These are phyloP conservation scores for Suillus ampliporus DNA, from an alignment of 768 basidiomycete genomes.

Conservation along the genomic window DNA sequence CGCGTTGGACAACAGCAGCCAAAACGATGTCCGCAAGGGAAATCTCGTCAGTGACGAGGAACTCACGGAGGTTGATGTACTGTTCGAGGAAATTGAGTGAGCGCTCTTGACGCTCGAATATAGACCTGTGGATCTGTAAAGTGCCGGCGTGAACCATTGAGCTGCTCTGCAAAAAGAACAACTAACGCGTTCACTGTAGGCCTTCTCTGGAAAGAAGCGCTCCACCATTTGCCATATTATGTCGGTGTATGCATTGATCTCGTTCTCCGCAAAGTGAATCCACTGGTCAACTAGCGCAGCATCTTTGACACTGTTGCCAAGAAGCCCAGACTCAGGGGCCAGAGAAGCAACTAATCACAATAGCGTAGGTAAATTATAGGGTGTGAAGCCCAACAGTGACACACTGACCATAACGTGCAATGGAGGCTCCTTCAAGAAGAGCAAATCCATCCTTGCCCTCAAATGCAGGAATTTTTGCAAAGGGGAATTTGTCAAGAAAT, in stretches of 20 bases:
- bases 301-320: conserved; percentile 28
- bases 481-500: conserved; percentile 34
- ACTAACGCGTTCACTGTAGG: conserved; percentile 29
- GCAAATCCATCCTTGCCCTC: conserved; percentile 28
- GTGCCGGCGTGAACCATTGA: neutral
- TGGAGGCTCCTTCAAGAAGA: conserved; percentile 34
- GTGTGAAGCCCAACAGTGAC: neutral
- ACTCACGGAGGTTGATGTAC: conserved; percentile 26
- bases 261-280: conserved; percentile 35
- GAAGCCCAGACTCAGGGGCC: conserved; percentile 31
- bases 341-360: conserved; percentile 25
- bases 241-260: conserved; percentile 30
- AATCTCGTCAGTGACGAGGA: conserved; percentile 28
- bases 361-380: neutral
- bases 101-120: conserved; percentile 26
- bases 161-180: neutral
- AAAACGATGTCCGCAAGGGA: conserved; percentile 35
- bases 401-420: conserved; percentile 34
- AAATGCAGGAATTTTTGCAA: conserved; percentile 36
- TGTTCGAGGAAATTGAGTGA: conserved; percentile 31
- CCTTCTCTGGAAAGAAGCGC: conserved; percentile 19
- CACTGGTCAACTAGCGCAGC: conserved; percentile 37
- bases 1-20: conserved; percentile 28
- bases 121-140: conserved; percentile 24
- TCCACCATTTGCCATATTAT: conserved; percentile 21